A percentile compares a stretch with the other conserved stretches of the same genome.
Conservation (phyloP, 306 rosid genomes). For the Arachis stenosperma region DNA sequence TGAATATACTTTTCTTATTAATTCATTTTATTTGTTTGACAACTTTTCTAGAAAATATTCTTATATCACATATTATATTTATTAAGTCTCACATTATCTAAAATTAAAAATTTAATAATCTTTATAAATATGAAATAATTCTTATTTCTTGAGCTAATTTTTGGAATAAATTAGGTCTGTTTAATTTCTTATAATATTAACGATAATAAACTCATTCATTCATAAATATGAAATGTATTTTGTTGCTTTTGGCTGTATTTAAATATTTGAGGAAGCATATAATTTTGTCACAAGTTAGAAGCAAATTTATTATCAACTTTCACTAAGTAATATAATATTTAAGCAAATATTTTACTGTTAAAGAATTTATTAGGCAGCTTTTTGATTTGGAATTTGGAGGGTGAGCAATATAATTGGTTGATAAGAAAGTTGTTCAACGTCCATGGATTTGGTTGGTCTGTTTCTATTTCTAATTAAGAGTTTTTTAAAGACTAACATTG, state of each 20-base stretch:
- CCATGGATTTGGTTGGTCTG: conserved; percentile 17
- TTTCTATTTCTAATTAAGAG: background rate
- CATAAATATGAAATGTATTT: background rate
- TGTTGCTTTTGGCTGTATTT: background rate
- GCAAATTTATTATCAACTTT: background rate
- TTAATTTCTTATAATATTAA: no score
- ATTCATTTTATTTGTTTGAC: no score
- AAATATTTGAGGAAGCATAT: background rate
- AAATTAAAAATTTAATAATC: no score
- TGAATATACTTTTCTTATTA: no score
- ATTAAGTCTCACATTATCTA: no score
- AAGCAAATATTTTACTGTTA: background rate
- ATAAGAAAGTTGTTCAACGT: conserved; percentile 11
- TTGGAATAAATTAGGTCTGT: no score
- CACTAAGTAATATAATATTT: background rate
- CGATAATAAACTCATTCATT: background rate
- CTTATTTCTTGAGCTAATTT: no score
- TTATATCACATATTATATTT: no score
- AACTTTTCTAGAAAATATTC: no score
- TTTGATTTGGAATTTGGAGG: background rate
- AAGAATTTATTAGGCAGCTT: no score
- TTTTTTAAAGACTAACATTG: no score
- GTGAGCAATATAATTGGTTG: background rate
- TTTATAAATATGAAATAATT: no score
- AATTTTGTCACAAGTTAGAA: background rate